Evolutionary conservation across 345 rosid genomes (phyloP).

Genomic region (Microthlaspi erraticum): DNA sequence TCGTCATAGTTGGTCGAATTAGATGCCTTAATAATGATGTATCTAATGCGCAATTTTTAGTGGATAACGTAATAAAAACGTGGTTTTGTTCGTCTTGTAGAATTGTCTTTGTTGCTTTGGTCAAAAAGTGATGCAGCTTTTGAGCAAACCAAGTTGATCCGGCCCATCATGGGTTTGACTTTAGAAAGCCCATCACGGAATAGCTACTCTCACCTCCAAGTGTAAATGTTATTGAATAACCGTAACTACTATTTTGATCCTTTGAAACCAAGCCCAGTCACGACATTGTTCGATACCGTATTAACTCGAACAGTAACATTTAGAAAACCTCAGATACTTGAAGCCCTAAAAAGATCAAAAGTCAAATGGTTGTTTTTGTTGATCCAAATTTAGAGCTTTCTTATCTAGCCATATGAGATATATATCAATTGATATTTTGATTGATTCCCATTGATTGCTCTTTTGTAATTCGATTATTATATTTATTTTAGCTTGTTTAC

Average conservation of each 20-base stretch:
- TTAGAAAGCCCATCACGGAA: neutral
- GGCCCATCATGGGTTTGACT: neutral
- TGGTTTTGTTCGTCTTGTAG: neutral
- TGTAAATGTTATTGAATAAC: too few species aligned
- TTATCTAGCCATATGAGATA: too few species aligned
- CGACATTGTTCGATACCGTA: neutral
- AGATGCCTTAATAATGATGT: conserved; percentile 35
- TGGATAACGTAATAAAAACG: conserved; percentile 6
- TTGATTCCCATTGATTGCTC: too few species aligned
- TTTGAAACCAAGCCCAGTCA: neutral
- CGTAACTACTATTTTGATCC: neutral
- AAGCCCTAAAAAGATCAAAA: neutral
- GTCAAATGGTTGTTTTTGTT: neutral
- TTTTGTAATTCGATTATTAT: too few species aligned
- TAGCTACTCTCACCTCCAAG: too few species aligned
- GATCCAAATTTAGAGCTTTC: too few species aligned
- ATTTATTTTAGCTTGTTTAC: too few species aligned
- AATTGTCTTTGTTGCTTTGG: conserved; percentile 17
- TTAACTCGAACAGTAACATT: neutral
- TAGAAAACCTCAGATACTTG: neutral
- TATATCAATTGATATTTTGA: too few species aligned
- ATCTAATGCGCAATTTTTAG: conserved; percentile 6
- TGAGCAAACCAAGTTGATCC: conserved; percentile 2
- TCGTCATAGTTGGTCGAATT: conserved; percentile 20
- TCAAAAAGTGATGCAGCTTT: conserved; percentile 1